Evolutionary conservation across 2,329 filamentous ascomycete species (phyloP), one percentile per base, ranked within the genome.

Genomic region (Coniochaeta sp.): DNA sequence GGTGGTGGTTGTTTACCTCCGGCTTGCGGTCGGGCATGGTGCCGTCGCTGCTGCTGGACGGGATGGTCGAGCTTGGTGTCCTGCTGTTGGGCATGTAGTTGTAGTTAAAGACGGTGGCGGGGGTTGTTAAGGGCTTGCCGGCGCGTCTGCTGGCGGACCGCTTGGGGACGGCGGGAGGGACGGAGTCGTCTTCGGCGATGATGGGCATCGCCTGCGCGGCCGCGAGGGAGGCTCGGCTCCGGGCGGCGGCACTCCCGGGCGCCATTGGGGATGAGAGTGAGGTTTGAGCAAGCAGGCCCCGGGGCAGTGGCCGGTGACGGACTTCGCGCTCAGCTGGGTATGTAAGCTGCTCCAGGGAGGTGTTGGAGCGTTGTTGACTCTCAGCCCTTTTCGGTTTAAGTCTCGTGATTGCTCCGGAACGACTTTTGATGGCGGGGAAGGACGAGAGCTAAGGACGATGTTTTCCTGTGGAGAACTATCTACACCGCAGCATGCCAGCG

Each of bases 121-220:
- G 16, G 22, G 24, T 26, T 26, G 35, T 22, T 30, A n/a, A n/a
- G n/a, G 45, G 6, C 20, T 32, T 26, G 38, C 32, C n/a, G 24
- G 22, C 32, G 45, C 33, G 26, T 24, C 31, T 26, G 31, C n/a
- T 18, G 46, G 50, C 26, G 28, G 46, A 45, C 27, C 46, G 24
- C 12, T 48, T 48, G 16, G 45, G 45, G 3, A 48, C 3, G 26
- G 28, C 45, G 20, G 45, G 45, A 18, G 45, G 16, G 14, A 35
- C n/a, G n/a, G 47, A 24, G 18, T 50, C 51, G 38, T 53, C 51
- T 31, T 53, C 51, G n/a, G 20, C 40, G 28, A 53, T 53, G 22
- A 52, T 27, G 16, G 52, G 42, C 50, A 52, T 52, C 22, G 52
- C 53, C 28, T 42, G 38, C 12, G 38, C 38, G 18, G 38, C 38